phyloP scores from a whole-genome alignment of 345 rosid species.

The Citrus sp. region DNA sequence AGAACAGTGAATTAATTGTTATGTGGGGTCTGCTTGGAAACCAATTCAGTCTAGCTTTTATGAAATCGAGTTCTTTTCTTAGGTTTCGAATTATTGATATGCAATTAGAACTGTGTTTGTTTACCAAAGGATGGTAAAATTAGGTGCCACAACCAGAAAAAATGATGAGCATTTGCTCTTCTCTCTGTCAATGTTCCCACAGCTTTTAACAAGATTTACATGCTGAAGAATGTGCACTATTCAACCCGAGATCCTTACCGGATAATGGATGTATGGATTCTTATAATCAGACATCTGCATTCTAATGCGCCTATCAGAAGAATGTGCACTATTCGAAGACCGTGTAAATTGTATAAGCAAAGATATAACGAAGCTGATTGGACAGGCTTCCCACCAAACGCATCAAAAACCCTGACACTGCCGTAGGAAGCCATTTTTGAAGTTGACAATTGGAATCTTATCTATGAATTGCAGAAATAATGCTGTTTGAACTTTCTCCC shows the following conservation, averaged over 20 bases:
- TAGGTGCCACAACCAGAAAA: no score
- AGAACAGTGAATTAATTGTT: not conserved
- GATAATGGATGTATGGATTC: not conserved
- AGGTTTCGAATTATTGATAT: not conserved
- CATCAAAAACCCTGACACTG: not conserved
- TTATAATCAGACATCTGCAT: not conserved
- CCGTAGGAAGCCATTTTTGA: not conserved
- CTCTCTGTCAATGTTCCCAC: no score
- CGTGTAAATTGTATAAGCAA: not conserved
- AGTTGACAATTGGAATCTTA: no score
- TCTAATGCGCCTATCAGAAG: not conserved
- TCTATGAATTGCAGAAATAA: not conserved
- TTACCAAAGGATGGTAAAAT: not conserved
- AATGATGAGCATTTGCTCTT: no score
- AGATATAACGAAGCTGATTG: not conserved
- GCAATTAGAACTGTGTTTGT: not conserved
- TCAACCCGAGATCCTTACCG: no score
- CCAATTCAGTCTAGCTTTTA: not conserved
- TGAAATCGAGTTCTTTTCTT: not conserved
- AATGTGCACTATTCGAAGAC: not conserved
- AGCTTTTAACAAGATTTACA: no score
- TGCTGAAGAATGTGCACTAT: no score
- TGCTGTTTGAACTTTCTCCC: not conserved
- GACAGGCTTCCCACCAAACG: not conserved
- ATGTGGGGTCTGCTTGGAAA: not conserved